Evolutionary conservation across 2,329 filamentous ascomycete species (phyloP).

Genomic region (Fusarium compactum): DNA sequence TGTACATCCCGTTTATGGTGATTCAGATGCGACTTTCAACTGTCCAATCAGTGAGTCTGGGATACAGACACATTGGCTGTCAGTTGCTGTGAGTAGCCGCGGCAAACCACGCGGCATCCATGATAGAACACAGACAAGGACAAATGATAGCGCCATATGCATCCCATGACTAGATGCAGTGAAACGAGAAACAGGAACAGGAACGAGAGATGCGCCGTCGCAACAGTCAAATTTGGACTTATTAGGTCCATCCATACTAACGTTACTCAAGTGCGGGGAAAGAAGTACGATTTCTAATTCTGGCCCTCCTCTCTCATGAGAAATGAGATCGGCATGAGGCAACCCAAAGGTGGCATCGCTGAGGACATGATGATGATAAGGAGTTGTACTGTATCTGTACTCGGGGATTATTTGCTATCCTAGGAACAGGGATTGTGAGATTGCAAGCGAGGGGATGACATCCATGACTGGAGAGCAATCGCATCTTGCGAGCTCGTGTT

Average conservation of each 20-base stretch:
- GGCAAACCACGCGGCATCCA: constrained; percentile 13
- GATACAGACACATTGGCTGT: neutral
- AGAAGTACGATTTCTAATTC: constrained; percentile 4
- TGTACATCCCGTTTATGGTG: neutral
- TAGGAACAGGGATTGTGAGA: constrained; percentile 3
- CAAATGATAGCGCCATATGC: neutral
- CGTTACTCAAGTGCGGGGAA: constrained; percentile 8
- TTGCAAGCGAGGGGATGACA: neutral
- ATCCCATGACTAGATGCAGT: constrained; percentile 1
- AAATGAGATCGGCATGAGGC: constrained; percentile 20
- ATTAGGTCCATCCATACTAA: neutral
- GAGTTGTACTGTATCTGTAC: constrained; percentile 6
- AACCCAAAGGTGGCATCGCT: constrained; percentile 8
- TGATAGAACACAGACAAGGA: neutral
- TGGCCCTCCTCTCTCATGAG: neutral
- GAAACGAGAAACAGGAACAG: constrained; percentile 7
- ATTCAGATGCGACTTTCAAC: neutral
- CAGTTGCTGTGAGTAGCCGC: constrained; percentile 4
- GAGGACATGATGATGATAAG: constrained; percentile 24
- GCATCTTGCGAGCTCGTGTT: neutral
- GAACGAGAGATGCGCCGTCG: neutral
- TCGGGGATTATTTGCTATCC: neutral
- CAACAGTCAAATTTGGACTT: neutral
- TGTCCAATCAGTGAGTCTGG: neutral
- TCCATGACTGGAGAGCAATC: neutral